Percentiles rank a stretch among this genome's conserved stretches.
phyloP scores from a whole-genome alignment of 1,139 yeast species.

The Casaregolazyma suthepensis region DNA sequence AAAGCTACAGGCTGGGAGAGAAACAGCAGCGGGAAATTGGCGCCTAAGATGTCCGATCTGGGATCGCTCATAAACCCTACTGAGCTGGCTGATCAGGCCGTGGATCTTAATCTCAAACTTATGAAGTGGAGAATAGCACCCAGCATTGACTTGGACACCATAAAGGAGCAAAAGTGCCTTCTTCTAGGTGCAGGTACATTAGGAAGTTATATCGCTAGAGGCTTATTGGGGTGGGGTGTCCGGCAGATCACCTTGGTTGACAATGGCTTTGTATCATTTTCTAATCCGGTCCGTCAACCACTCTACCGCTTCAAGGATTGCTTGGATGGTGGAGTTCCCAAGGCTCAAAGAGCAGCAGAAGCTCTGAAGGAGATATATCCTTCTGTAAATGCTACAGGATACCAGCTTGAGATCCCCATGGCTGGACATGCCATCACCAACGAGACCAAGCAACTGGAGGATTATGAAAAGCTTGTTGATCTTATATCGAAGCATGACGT shows the following conservation, averaged over 20 bases:
- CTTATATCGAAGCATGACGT: slow-evolving; percentile 70
- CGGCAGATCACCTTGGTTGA: slow-evolving; percentile 80
- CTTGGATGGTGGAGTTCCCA: slow-evolving; percentile 60
- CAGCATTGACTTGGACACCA: slow-evolving; percentile 56
- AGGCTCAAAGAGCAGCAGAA: slow-evolving; percentile 73
- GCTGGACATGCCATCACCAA: slow-evolving; percentile 78
- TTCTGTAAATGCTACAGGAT: slow-evolving; percentile 58
- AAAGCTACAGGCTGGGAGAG: slow-evolving; percentile 87
- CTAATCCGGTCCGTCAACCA: slow-evolving; percentile 95
- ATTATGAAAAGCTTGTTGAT: slow-evolving; percentile 46
- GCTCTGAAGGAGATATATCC: slow-evolving; percentile 73
- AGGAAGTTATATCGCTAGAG: slow-evolving; percentile 85
- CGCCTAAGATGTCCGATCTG: slow-evolving; percentile 78
- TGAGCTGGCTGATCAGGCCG: slow-evolving; percentile 83
- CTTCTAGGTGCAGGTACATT: slow-evolving; percentile 95
- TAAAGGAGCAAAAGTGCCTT: slow-evolving; percentile 57
- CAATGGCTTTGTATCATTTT: slow-evolving; percentile 78
- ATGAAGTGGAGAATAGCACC: slow-evolving; percentile 99
- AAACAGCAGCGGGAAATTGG: slow-evolving; percentile 60
- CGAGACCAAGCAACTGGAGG: slow-evolving; percentile 43
- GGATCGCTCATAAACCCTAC: slow-evolving; percentile 75
- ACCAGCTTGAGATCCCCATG: slow-evolving; percentile 79
- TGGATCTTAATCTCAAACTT: slow-evolving; percentile 77
- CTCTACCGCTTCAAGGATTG: slow-evolving; percentile 73
- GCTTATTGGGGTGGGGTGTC: slow-evolving; percentile 92